Evolutionary conservation across 2,329 filamentous ascomycete genomes (phyloP).

Genomic region (Tympanopsis confertula): DNA sequence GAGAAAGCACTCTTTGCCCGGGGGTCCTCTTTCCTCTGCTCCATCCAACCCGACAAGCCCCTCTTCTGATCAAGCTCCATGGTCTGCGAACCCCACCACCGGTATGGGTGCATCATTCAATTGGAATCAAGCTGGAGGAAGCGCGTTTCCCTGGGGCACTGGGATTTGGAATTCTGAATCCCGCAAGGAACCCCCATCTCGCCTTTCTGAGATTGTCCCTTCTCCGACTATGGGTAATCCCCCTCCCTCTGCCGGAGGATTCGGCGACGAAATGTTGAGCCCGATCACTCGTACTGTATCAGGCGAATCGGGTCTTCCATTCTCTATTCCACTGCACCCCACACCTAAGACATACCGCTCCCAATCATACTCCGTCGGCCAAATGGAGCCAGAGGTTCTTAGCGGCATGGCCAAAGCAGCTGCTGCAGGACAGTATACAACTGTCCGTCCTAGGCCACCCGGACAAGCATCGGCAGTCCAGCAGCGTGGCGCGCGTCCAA

Average conservation of each 20-base stretch:
- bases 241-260: slow-evolving; percentile 35
- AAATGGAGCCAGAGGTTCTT: slow-evolving; percentile 60
- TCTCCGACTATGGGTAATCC: slow-evolving; percentile 58
- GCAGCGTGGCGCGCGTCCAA: slow-evolving; percentile 15
- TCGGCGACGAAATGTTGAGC: slow-evolving; percentile 27
- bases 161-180: slow-evolving; percentile 72
- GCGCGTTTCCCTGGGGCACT: slow-evolving; percentile 60
- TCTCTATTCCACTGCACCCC: slow-evolving; percentile 77
- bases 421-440: not conserved
- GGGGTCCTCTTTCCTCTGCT: slow-evolving; percentile 61
- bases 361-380: slow-evolving; percentile 91
- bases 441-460: not conserved
- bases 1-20: slow-evolving; percentile 66
- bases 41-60: slow-evolving; percentile 74
- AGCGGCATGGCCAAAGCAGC: slow-evolving; percentile 2
- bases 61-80: slow-evolving; percentile 46
- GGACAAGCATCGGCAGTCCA: not conserved
- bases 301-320: slow-evolving; percentile 63
- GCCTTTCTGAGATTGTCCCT: slow-evolving; percentile 62
- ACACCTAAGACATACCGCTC: slow-evolving; percentile 89
- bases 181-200: slow-evolving; percentile 65
- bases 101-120: slow-evolving; percentile 32
- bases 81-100: slow-evolving; percentile 42
- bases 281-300: slow-evolving; percentile 39
- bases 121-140: slow-evolving; percentile 30